Base-by-base conservation (phyloP, 441 rosid genomes). In the Populus hybrid region DNA sequence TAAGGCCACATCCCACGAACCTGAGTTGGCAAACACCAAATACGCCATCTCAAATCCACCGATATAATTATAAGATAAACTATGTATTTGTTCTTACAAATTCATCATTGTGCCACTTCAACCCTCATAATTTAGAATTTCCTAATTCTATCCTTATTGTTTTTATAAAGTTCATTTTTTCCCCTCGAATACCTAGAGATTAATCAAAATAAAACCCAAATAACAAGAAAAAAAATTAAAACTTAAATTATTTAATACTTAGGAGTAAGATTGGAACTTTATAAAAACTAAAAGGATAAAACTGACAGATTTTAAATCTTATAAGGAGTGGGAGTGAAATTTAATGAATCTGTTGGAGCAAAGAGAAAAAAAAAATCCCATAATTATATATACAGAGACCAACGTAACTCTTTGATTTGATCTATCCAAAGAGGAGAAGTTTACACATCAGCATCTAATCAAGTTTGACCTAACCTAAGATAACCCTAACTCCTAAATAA, bases 371-470 rank as follows among this genome's bases (percentile, higher is more conserved):
- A 0, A 40, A 40, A 38, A 38, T 33, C 36, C 42, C 42, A 9
- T 38, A 9, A 38, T 38, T 38, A 42, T 0, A 42, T 0, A 42
- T 10, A 3, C 14, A 45, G 11, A 38, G 11, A 38, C 42, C 10
- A 9, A 38, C 10, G 10, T 38, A 6, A 20, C 23, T 8, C 50
- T 61, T 21, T 12, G 6, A 10, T 36, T 21, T 12, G 7, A 10
- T 36, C 29, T 33, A 78, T 78, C 73, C 26, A 42, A 0, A n/a
- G 2, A 26, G 7, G 14, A 26, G 26, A 20, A 14, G 56, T 45
- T 31, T 33, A 69, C 77, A 80, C 67, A 3, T 80, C 77, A 76
- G 63, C 74, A 29, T 42, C 77, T 68, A 63, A 45, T 64, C 77
- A 63, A 77, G 1, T 77, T 69, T 77, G 76, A 77, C 73, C 65